Conservation (phyloP, 2,329 filamentous ascomycete species). For the Emergomyces orientalis region DNA sequence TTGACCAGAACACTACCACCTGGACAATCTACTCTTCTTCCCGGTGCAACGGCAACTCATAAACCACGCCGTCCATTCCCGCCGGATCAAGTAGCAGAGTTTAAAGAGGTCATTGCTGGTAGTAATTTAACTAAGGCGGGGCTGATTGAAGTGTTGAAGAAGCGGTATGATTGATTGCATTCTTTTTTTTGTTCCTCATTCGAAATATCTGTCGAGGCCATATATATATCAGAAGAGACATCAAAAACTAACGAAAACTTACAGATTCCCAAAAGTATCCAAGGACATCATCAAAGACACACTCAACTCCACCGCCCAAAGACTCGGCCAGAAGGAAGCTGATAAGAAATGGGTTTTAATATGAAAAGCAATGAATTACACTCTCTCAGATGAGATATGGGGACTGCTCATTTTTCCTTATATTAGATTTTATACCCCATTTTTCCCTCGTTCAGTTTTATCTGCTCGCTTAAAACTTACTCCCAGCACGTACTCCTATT, state of each 20-base stretch:
- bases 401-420: too few relatives aligned
- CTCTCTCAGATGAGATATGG: too few relatives aligned
- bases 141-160: slow-evolving; percentile 64
- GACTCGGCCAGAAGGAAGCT: slow-evolving; percentile 51
- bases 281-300: slow-evolving; percentile 64
- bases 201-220: not conserved
- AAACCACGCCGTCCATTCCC: slow-evolving; percentile 42
- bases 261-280: slow-evolving; percentile 57
- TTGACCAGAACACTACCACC: not conserved
- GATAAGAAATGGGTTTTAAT: slow-evolving; percentile 57
- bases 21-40: not conserved
- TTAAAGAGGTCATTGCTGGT: slow-evolving; percentile 61
- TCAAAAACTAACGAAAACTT: not conserved
- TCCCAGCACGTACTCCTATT: not conserved
- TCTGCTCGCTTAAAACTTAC: too few relatives aligned
- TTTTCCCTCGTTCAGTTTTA: too few relatives aligned
- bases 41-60: not conserved
- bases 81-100: slow-evolving; percentile 52
- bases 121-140: slow-evolving; percentile 65
- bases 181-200: not conserved
- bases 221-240: not conserved
- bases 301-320: slow-evolving; percentile 54
- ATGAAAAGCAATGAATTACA: slow-evolving; percentile 15
- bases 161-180: slow-evolving; percentile 40
- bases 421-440: too few relatives aligned